phyloP scores from a whole-genome alignment of 495 filamentous ascomycete genomes.

The Aspergillus incahuasiensis region DNA sequence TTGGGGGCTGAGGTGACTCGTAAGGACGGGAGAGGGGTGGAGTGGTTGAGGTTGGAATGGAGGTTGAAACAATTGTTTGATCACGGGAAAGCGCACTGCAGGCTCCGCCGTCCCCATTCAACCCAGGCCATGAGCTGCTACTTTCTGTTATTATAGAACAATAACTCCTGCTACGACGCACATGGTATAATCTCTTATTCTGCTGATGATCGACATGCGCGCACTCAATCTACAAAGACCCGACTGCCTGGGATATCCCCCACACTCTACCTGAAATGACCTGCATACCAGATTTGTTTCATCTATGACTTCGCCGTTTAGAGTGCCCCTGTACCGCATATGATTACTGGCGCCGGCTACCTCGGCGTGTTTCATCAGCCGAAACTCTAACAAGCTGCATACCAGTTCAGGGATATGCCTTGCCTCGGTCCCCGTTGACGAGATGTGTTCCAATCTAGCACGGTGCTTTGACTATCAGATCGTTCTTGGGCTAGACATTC shows the following conservation, averaged over 20 bases:
- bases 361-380: conserved; percentile 6
- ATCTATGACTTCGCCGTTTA: neutral
- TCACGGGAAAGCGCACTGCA: conserved; percentile 21
- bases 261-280: conserved; percentile 3
- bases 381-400: neutral
- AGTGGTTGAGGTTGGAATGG: conserved; percentile 24
- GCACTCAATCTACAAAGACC: neutral
- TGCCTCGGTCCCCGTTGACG: too few species aligned
- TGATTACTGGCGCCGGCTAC: neutral
- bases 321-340: neutral
- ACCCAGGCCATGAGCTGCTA: too few species aligned
- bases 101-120: neutral
- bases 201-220: neutral
- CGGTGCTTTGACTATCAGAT: too few species aligned
- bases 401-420: neutral
- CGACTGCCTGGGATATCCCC: neutral
- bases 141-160: too few species aligned
- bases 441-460: too few species aligned
- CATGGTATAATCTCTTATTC: neutral
- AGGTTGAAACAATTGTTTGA: conserved; percentile 13
- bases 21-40: conserved; percentile 24
- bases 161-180: neutral
- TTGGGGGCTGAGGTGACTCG: conserved; percentile 18
- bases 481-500: too few species aligned
- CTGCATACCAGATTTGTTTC: conserved; percentile 1